Conservation (phyloP, 345 rosid species). For the Pistacia atlantica region DNA sequence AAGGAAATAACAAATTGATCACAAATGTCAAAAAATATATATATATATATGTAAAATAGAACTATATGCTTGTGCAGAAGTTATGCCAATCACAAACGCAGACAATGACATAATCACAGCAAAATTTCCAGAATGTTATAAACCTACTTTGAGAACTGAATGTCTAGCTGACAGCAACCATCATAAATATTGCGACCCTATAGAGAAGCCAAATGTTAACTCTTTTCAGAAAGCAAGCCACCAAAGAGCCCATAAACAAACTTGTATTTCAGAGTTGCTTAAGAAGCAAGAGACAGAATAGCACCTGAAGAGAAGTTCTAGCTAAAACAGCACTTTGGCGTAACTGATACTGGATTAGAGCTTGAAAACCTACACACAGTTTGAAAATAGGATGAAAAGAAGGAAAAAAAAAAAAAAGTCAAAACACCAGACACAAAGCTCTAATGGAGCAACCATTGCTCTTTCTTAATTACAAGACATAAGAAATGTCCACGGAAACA, state of each 20-base stretch:
- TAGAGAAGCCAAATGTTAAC: slow-evolving; percentile 17
- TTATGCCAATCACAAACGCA: background rate
- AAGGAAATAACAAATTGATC: slow-evolving; percentile 20
- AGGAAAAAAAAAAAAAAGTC: slow-evolving; percentile 1
- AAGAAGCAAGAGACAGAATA: background rate
- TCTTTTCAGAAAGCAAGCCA: slow-evolving; percentile 18
- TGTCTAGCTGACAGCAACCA: slow-evolving; percentile 97
- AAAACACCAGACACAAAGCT: slow-evolving; percentile 9
- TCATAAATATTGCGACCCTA: slow-evolving; percentile 98
- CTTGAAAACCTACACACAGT: slow-evolving; percentile 79
- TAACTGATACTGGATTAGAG: slow-evolving; percentile 83
- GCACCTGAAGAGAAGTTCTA: slow-evolving; percentile 88
- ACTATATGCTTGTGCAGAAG: background rate
- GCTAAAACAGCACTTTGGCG: slow-evolving; percentile 84
- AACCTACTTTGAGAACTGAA: slow-evolving; percentile 94
- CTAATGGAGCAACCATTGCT: slow-evolving; percentile 14
- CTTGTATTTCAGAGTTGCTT: slow-evolving; percentile 7
- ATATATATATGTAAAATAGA: background rate
- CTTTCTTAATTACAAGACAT: slow-evolving; percentile 3
- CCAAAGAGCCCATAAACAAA: background rate
- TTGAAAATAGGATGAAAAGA: slow-evolving; percentile 15
- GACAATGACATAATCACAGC: slow-evolving; percentile 9
- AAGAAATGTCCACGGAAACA: slow-evolving; percentile 8
- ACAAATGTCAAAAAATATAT: background rate
- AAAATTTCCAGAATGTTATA: slow-evolving; percentile 11